These are phyloP conservation scores for Sutorius australiensis DNA, from an alignment of 768 basidiomycete genomes.

Conservation along the genomic window DNA sequence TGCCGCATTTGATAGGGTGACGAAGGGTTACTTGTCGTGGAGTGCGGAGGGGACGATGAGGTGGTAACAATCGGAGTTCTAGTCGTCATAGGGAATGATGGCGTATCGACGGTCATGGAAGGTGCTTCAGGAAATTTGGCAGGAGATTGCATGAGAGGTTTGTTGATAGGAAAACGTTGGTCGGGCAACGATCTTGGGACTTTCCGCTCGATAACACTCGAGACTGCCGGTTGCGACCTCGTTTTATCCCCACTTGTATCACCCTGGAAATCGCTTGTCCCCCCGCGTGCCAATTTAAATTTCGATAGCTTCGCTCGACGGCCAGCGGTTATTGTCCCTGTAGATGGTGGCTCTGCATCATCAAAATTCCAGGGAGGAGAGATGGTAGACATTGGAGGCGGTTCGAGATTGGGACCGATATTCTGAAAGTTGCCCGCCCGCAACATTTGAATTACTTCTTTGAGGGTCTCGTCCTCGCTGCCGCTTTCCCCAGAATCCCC, in stretches of 20 bases:
- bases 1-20: constrained; percentile 12
- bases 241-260: constrained; percentile 31
- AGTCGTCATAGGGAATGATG: constrained; percentile 14
- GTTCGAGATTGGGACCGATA: constrained; percentile 42
- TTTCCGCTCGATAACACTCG: constrained; percentile 26
- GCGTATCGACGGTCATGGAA: constrained; percentile 17
- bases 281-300: constrained; percentile 38
- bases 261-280: constrained; percentile 13
- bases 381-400: constrained; percentile 1
- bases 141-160: constrained; percentile 5
- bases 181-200: constrained; percentile 3
- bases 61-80: neutral
- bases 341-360: neutral
- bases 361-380: neutral
- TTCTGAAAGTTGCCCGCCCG: constrained; percentile 52
- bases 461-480: constrained; percentile 48
- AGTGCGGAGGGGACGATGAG: constrained; percentile 4
- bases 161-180: constrained; percentile 17
- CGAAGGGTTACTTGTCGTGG: constrained; percentile 13
- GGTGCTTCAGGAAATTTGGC: constrained; percentile 4
- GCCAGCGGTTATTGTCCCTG: neutral
- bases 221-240: constrained; percentile 31
- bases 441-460: constrained; percentile 51
- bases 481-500: constrained; percentile 50
- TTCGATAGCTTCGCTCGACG: constrained; percentile 41